Conservation (phyloP, 768 basidiomycete species). For the Obba rivulosa region DNA sequence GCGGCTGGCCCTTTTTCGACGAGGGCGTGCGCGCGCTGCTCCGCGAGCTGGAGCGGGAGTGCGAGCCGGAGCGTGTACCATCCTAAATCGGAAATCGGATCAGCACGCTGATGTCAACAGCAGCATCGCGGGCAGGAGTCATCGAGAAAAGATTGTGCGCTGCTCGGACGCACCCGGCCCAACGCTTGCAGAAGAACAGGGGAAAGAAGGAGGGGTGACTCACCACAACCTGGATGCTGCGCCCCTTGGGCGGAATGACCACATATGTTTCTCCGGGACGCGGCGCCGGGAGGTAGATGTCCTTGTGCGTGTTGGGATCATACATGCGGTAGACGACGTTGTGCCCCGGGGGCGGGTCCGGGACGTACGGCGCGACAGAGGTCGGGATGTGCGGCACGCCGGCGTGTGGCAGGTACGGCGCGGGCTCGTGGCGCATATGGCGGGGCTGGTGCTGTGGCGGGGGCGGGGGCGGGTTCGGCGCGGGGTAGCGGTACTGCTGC, state of each 20-base stretch:
- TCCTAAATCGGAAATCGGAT: too few relatives aligned
- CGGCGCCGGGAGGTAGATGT: slow-evolving; percentile 19
- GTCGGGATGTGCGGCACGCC: not conserved
- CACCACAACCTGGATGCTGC: slow-evolving; percentile 16
- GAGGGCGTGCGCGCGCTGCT: not conserved
- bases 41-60: not conserved
- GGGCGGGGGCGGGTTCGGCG: not conserved
- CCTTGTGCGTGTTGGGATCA: slow-evolving; percentile 3
- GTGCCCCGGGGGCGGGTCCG: slow-evolving; percentile 2
- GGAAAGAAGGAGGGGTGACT: not conserved
- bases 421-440: not conserved
- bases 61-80: not conserved
- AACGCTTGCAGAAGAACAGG: not conserved
- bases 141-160: too few relatives aligned
- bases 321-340: slow-evolving; percentile 1
- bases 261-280: slow-evolving; percentile 21
- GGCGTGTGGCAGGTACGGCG: not conserved
- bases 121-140: too few relatives aligned
- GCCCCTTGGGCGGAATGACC: slow-evolving; percentile 20
- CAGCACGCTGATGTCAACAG: too few relatives aligned
- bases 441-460: not conserved
- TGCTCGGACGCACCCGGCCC: not conserved
- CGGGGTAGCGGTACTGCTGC: too few relatives aligned
- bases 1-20: slow-evolving; percentile 1
- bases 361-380: not conserved